These are phyloP conservation scores for Thelonectria olida DNA, from an alignment of 2,329 filamentous ascomycete genomes.

Conservation along the genomic window DNA sequence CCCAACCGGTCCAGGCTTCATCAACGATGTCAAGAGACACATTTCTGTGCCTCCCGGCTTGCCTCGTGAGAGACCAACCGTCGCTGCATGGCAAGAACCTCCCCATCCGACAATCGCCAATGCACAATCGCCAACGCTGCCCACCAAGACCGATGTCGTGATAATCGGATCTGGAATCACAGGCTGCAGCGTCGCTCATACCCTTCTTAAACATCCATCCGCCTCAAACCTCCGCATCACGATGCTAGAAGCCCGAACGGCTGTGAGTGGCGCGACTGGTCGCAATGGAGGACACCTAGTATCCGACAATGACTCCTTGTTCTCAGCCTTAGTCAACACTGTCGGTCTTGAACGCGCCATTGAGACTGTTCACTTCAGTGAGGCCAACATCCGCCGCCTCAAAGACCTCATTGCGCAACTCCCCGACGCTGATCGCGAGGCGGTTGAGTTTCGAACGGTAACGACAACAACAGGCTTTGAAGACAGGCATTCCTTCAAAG, in stretches of 20 bases:
- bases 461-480: slow-evolving; percentile 19
- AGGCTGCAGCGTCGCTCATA: slow-evolving; percentile 37
- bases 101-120: slow-evolving; percentile 33
- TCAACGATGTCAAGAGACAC: slow-evolving; percentile 18
- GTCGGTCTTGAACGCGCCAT: slow-evolving; percentile 49
- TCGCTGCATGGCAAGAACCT: slow-evolving; percentile 25
- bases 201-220: slow-evolving; percentile 30
- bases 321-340: slow-evolving; percentile 41
- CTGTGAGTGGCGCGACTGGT: slow-evolving; percentile 42
- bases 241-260: slow-evolving; percentile 41
- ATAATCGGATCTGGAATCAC: slow-evolving; percentile 45
- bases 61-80: slow-evolving; percentile 18
- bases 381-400: slow-evolving; percentile 24
- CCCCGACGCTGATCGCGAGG: neutral
- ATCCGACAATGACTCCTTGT: slow-evolving; percentile 50
- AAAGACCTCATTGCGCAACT: slow-evolving; percentile 21
- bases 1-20: slow-evolving; percentile 21
- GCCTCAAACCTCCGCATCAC: slow-evolving; percentile 23
- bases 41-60: slow-evolving; percentile 16
- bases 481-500: slow-evolving; percentile 15
- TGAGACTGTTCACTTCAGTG: slow-evolving; percentile 53
- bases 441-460: slow-evolving; percentile 21
- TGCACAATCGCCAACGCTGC: slow-evolving; percentile 31
- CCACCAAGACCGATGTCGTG: slow-evolving; percentile 29
- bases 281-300: slow-evolving; percentile 43